Conservation (phyloP, 2,329 filamentous ascomycete species). For the Ascochyta koolunga region DNA sequence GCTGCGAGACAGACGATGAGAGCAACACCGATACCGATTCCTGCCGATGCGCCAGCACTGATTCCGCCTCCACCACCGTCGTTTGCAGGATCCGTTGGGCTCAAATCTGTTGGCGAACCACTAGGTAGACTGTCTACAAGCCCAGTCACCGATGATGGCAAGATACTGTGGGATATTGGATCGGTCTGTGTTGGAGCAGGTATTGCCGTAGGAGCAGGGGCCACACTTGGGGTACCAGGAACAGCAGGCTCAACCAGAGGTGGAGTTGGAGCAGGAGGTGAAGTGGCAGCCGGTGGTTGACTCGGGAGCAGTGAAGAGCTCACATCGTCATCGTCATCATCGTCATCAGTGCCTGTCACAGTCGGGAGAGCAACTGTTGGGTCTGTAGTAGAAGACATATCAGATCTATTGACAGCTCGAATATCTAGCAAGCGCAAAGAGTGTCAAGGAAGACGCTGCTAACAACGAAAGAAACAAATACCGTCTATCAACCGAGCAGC, state of each 20-base stretch:
- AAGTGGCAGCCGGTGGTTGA: slow-evolving; percentile 3
- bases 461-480: too few species aligned
- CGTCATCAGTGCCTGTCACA: slow-evolving; percentile 16
- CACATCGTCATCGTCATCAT: slow-evolving; percentile 19
- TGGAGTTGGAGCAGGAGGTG: neutral
- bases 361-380: slow-evolving; percentile 20
- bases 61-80: slow-evolving; percentile 2
- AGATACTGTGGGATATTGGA: neutral
- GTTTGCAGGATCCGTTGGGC: neutral
- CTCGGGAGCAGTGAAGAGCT: slow-evolving; percentile 1
- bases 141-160: slow-evolving; percentile 5
- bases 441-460: too few species aligned
- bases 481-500: neutral
- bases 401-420: neutral
- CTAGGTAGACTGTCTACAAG: slow-evolving; percentile 6
- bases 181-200: neutral
- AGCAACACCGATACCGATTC: slow-evolving; percentile 27
- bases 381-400: slow-evolving; percentile 17
- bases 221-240: neutral
- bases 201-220: neutral
- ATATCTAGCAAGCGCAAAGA: too few species aligned
- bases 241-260: neutral
- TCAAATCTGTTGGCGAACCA: neutral
- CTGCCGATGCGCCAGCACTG: slow-evolving; percentile 18
- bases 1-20: slow-evolving; percentile 17